Base-by-base conservation (phyloP, 495 filamentous ascomycete genomes). In the Haplographium delicatum region DNA sequence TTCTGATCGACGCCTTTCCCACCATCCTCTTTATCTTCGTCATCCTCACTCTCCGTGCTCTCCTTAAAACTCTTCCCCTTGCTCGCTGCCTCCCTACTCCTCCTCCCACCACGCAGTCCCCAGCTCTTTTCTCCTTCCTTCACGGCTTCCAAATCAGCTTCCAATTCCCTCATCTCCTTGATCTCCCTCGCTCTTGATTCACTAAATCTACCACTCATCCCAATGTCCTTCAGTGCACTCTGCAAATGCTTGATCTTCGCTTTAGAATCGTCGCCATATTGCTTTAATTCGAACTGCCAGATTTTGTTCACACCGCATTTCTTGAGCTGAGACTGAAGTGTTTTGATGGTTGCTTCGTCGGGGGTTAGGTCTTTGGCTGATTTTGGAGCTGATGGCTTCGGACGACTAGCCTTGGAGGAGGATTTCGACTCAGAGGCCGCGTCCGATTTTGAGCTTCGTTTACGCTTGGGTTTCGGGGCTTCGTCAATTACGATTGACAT, bases 281-380 rank as follows among this genome's bases (percentile, higher is more conserved):
- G 85, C 54, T 87, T 84, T 43, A 98, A 75, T 68, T 95, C 88
- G 48, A 83, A 79, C 30, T 72, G 73, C 93, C 94, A 98, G 55
- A 96, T 78, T 62, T 96, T 97, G 26, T 89, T 86, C 40, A 98
- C 81, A 37, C 93, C 93, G 60, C 93, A 98, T 70, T 95, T 96
- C 34, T 86, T 59, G 24, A 98, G 75, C 68, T 89, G 89, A 18
- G 80, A 78, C 68, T 98, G 93, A 13, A 98, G 75, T n/a, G 80
- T 82, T 65, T 91, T 97, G 65, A 97, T 88, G 66, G 93, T 85
- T 7, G 76, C 80, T 33, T 91, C 82, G 50, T 88, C 78, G 0
- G 85, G 78, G 28, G 82, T 76, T 5, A 72, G 57, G 8, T 84
- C 80, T 46, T 76, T 64, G 16, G 35, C 3, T 9, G 30, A 40